Evolutionary conservation across 441 rosid species (phyloP).

Genomic region (Raphanus hybrid): DNA sequence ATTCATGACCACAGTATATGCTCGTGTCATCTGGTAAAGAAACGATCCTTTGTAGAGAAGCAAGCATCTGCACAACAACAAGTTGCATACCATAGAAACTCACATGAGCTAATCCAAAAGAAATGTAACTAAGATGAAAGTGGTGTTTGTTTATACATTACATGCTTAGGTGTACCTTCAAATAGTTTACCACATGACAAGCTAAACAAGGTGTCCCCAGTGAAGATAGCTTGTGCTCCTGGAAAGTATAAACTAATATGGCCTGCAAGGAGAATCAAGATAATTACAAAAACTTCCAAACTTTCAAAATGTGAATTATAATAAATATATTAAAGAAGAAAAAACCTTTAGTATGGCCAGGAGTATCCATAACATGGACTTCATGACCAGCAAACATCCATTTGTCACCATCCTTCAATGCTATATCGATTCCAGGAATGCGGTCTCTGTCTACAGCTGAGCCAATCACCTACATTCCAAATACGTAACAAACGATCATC

Average conservation of each 20-base stretch:
- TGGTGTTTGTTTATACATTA: conserved; percentile 59
- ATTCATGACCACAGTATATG: conserved; percentile 88
- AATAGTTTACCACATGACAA: conserved; percentile 96
- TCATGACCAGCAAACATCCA: conserved; percentile 99
- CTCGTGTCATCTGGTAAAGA: conserved; percentile 85
- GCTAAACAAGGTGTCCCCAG: conserved; percentile 96
- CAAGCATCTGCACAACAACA: conserved; percentile 65
- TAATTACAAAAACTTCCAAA: background rate
- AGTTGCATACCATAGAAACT: background rate
- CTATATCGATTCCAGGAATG: conserved; percentile 95
- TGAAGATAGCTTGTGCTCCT: conserved; percentile 78
- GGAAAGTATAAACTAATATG: conserved; percentile 96
- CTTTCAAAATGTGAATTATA: conserved; percentile 19
- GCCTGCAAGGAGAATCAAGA: conserved; percentile 55
- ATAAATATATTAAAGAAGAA: background rate
- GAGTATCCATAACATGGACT: conserved; percentile 82
- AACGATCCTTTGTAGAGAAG: conserved; percentile 71
- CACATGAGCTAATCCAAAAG: too few relatives aligned
- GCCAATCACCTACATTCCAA: conserved; percentile 82
- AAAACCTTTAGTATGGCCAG: conserved; percentile 93
- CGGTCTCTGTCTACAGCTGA: conserved; percentile 72
- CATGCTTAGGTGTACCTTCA: conserved; percentile 91
- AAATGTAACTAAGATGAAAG: too few relatives aligned
- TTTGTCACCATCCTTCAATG: conserved; percentile 82
- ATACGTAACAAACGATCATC: background rate